A percentile compares a stretch with the other conserved stretches of the same genome.
phyloP scores from a whole-genome alignment of 2,329 filamentous ascomycete species.

The Madurella mycetomatis region DNA sequence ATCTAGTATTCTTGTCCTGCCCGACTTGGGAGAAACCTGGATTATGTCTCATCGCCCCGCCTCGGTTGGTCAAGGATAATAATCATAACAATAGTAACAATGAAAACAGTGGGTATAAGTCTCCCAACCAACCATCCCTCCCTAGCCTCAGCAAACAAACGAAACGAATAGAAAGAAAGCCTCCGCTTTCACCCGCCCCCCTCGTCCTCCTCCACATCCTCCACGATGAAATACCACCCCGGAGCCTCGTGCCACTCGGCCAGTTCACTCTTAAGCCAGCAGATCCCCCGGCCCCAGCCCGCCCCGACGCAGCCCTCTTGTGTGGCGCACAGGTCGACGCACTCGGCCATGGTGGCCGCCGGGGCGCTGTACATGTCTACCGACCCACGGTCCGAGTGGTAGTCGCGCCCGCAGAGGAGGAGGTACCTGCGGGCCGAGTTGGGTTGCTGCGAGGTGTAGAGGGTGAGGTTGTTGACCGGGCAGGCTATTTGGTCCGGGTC shows the following conservation, averaged over 20 bases:
- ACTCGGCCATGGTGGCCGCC: conserved; percentile 29
- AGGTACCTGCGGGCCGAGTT: conserved; percentile 25
- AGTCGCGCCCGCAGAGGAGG: conserved; percentile 34
- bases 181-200: background rate
- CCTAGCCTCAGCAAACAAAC: too few species aligned
- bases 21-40: too few species aligned
- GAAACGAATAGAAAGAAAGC: background rate
- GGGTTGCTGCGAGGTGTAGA: conserved; percentile 25
- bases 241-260: conserved; percentile 26
- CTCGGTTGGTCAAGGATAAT: too few species aligned
- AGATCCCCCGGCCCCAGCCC: conserved; percentile 33
- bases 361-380: conserved; percentile 28
- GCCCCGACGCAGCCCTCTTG: conserved; percentile 31
- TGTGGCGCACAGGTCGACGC: conserved; percentile 30
- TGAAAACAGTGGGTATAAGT: too few species aligned
- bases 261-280: conserved; percentile 35
- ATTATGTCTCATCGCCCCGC: too few species aligned
- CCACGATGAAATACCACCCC: conserved; percentile 32
- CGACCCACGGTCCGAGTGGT: conserved; percentile 29
- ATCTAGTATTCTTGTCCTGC: too few species aligned
- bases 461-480: conserved; percentile 33
- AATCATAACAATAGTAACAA: too few species aligned
- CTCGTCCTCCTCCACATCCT: conserved; percentile 29
- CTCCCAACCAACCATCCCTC: too few species aligned
- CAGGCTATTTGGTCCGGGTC: conserved; percentile 23